Base-by-base conservation (phyloP, 2,329 filamentous ascomycete species). In the Monilinia laxa region DNA sequence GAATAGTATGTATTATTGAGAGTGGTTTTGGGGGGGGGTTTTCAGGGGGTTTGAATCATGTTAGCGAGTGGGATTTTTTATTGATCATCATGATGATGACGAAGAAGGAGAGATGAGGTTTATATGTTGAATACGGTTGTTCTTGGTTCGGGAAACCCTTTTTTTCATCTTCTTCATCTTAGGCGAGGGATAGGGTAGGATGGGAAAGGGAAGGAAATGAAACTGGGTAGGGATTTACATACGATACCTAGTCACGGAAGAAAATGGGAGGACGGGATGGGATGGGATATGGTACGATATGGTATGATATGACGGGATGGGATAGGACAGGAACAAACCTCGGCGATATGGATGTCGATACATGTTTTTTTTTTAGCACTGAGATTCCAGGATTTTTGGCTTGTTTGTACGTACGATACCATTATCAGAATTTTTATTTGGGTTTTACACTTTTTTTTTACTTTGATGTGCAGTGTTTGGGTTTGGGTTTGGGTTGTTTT, bases 1-100 rank as follows among this genome's bases (percentile, higher is more conserved):
- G 28, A 45, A 64, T 52, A 64, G 60, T 64, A 55, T 59, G 62
- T 64, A 62, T 64, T 62, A 64, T 35, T 35, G 60, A 54, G 53
- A 51, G 6, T 28, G 3, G 6, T 28, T 58, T 23, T 18, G 16
- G 6, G 25, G 12, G 42, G 31, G n/a, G 3, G 12, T 35, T 52
- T 7, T 25, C 11, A 28, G 3, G n/a, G 9, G 5, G 16, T 16
- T 31, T 35, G 25, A 1, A 18, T 49, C n/a, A 59, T 49, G 35
- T 59, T 35, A 35, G 47, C 57, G 57, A 59, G 47, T 5, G 20
- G 20, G 11, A 5, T 6, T 38, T 23, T 51, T 51, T 38, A 18
- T 51, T 38, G 57, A 60, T 38, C 28, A 38, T 35, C 25, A 45
- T n/a, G 23, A n/a, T 49, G 45, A 49, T 49, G 31, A 59, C 25